These are phyloP conservation scores for Bauhinia variegata DNA, from an alignment of 306 rosid species.

Conservation along the genomic window DNA sequence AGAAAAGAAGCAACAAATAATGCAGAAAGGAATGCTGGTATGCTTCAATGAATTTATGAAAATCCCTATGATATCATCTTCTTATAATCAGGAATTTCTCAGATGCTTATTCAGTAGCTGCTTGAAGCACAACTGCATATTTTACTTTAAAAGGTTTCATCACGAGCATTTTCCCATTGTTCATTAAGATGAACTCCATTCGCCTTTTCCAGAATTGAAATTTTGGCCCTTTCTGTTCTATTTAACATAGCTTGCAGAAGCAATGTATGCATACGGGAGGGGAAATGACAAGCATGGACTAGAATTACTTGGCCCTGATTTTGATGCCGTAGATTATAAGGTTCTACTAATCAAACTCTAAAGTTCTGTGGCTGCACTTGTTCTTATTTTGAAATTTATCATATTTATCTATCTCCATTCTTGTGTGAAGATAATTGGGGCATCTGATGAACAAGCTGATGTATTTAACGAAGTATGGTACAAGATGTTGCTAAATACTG, in stretches of 20 bases:
- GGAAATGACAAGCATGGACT: constrained; percentile 59
- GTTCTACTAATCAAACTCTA: constrained; percentile 41
- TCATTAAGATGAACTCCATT: not conserved
- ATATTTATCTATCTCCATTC: not conserved
- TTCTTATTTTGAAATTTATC: not conserved
- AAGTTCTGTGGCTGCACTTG: not conserved
- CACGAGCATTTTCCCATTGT: not conserved
- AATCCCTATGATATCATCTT: not conserved
- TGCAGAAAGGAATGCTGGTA: constrained; percentile 72
- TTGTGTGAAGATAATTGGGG: constrained; percentile 71
- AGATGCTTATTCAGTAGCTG: not conserved
- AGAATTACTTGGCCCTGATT: constrained; percentile 72
- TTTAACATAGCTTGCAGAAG: constrained; percentile 81
- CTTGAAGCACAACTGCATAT: not conserved
- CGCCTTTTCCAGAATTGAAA: not conserved
- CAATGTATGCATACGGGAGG: constrained; percentile 72
- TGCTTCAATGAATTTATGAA: constrained; percentile 39
- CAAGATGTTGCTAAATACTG: constrained; percentile 60
- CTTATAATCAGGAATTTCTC: not conserved
- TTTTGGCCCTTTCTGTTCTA: constrained; percentile 20
- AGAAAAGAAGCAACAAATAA: constrained; percentile 57
- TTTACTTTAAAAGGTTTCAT: not conserved
- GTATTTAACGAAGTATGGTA: constrained; percentile 89
- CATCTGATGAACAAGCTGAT: constrained; percentile 87
- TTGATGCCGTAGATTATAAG: constrained; percentile 71